Evolutionary conservation across 2,329 filamentous ascomycete species (phyloP), one percentile per base, ranked within the genome.

Genomic region (Monosporascus cannonballus): DNA sequence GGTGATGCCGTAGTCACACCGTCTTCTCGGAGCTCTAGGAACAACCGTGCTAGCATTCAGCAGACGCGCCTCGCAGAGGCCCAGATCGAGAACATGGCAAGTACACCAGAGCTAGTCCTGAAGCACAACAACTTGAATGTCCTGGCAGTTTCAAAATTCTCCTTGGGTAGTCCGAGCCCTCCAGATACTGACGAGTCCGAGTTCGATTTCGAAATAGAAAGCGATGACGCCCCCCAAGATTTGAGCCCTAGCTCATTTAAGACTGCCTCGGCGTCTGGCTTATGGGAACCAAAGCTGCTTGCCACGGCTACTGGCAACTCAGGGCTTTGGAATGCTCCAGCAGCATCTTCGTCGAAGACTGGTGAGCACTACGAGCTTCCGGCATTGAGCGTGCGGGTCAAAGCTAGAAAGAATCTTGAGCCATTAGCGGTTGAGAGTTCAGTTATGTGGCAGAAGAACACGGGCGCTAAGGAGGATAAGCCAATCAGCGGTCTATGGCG

Each of bases 151-250:
- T 61, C 71, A 36, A 70, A 70, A 52, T 66, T 67, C 9, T 69
- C 72, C 51, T 60, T 80, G 3, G 75, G 71, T 38, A 81, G 77
- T 57, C 77, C 78, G 34, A 83, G 79, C 47, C 79, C 79, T 48
- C 76, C 78, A 7, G 78, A 82, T 50, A 80, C 75, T 17, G 73
- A 79, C 52, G 69, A 74, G 49, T 74, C 74, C n/a, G 73, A 73
- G 46, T 69, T 68, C 36, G 70, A 73, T 34, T 61, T 47, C 18
- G 66, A 67, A 37, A 41, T 55, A 15, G 58, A 63, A 37, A 53
- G 50, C 6, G 39, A 24, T 3, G n/a, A 30, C 17, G 20, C 4
- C n/a, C 11, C 24, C 8, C 5, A n/a, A 15, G 24, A 14, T 7
- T 46, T 17, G 42, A 18, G 7, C 6, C 6, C 20, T 46, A 5